Evolutionary conservation across 371 early-diverging fungal species (phyloP), one percentile per base, ranked within the genome.

Genomic region (Mortierella sp.): DNA sequence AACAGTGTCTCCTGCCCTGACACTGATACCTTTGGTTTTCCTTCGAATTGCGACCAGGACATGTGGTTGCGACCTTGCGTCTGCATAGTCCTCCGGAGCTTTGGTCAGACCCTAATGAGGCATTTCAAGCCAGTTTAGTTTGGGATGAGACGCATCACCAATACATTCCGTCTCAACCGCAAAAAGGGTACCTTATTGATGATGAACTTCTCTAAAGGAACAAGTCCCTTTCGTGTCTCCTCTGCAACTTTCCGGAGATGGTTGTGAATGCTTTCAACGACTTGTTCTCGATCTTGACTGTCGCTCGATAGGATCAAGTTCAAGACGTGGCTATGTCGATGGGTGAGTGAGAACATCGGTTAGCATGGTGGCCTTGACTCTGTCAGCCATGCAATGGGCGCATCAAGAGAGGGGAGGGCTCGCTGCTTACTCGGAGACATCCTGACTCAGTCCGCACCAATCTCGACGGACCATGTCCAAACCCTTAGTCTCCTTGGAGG

Each of bases 401-500:
- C 1, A 10, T 27, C 21, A 3, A 14, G 57, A 25, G 12, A 34
- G 4, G 7, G 10, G 10, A 34, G n/a, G n/a, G n/a, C n/a, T 34
- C 13, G 0, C 31, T 7, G 43, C 89, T 72, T 83, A 88, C 83
- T 84, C 81, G 10, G 95, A 96, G 4, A 94, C 92, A 46, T 97
- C 95, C 56, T 92, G 94, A 25, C 95, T 94, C 39, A 97, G 83
- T 22, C 84, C 94, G 81, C 98, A 99, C 97, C 99, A 99, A 83
- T 99, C 99, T 66, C 99, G 84, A 67, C 99, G 90, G 0, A 98
- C 98, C 62, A 97, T 83, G 81, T 99, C 99, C 55, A 99, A 87
- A 51, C 99, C 99, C 78, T 99, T 99, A 12, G 92, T 96, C 81
- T 99, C 99, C 14, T 94, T 64, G 17, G 80, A 71, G 6, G 88